phyloP scores from a whole-genome alignment of 441 rosid species.

The Flueggea neowawraea region DNA sequence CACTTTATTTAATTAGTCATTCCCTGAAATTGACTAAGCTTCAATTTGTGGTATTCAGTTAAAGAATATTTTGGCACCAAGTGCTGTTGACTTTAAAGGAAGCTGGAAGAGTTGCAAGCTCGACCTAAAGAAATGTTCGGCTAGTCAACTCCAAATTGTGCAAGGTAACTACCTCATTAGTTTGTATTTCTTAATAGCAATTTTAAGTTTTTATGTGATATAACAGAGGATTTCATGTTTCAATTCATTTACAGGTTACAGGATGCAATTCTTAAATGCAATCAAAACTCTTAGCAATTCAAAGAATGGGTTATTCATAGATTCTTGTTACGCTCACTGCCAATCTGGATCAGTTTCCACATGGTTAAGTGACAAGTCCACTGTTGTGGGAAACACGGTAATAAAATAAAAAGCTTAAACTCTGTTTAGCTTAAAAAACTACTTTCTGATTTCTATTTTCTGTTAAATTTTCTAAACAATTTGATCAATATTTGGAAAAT shows the following conservation, averaged over 20 bases:
- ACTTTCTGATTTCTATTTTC: background rate
- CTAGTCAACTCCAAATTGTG: conserved; percentile 59
- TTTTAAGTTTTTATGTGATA: too few relatives aligned
- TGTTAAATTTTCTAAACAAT: too few relatives aligned
- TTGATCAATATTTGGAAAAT: too few relatives aligned
- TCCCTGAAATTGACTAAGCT: too few relatives aligned
- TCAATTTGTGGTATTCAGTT: conserved; percentile 36
- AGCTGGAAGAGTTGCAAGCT: conserved; percentile 80
- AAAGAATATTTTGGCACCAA: conserved; percentile 86
- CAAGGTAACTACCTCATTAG: conserved; percentile 41
- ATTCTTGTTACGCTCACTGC: conserved; percentile 86
- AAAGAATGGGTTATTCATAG: conserved; percentile 68
- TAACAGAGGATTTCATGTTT: background rate
- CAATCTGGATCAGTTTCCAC: conserved; percentile 68
- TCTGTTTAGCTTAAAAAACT: background rate
- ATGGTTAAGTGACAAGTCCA: conserved; percentile 67
- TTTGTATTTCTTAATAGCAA: too few relatives aligned
- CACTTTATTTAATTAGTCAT: too few relatives aligned
- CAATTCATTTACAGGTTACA: conserved; percentile 43
- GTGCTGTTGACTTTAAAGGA: conserved; percentile 65
- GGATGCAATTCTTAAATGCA: conserved; percentile 65
- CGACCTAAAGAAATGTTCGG: conserved; percentile 75
- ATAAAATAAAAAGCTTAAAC: background rate
- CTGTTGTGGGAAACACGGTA: conserved; percentile 55
- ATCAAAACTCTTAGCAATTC: conserved; percentile 41